A percentile compares a stretch with the other conserved stretches of the same genome.
Evolutionary conservation across 192 early-diverging fungal species (phyloP).

Genomic region (Gryganskiella cystojenkinii): DNA sequence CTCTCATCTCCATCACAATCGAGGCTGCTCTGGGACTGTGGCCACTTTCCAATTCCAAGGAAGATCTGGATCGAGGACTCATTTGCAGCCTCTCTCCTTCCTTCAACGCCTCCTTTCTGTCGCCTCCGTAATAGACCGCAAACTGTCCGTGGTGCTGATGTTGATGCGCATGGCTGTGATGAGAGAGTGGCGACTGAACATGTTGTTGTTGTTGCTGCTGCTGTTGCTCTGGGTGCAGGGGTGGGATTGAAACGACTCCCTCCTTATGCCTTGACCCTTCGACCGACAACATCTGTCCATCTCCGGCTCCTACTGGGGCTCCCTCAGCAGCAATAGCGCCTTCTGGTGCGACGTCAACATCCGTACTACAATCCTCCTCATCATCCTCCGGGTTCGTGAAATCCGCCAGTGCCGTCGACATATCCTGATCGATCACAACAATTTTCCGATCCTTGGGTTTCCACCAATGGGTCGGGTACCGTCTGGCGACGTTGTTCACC

Average conservation of each 20-base stretch:
- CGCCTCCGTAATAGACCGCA: slow-evolving; percentile 43
- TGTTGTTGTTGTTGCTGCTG: neutral
- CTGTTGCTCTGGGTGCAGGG: too few species aligned
- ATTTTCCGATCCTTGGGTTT: slow-evolving; percentile 33
- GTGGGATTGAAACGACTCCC: too few species aligned
- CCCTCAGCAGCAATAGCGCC: too few species aligned
- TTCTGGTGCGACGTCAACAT: too few species aligned
- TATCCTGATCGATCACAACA: slow-evolving; percentile 33
- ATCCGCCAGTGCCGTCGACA: slow-evolving; percentile 34
- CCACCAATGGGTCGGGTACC: slow-evolving; percentile 70
- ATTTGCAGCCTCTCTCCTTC: slow-evolving; percentile 20
- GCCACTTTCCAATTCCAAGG: neutral
- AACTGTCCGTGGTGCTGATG: slow-evolving; percentile 13
- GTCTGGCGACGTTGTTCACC: slow-evolving; percentile 63
- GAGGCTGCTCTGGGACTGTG: neutral
- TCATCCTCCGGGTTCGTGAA: slow-evolving; percentile 15
- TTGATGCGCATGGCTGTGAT: neutral
- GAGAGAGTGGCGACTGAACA: neutral
- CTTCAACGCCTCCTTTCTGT: slow-evolving; percentile 13
- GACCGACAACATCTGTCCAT: too few species aligned
- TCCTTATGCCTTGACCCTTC: too few species aligned
- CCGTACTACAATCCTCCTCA: too few species aligned
- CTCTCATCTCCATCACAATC: slow-evolving; percentile 14
- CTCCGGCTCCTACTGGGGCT: too few species aligned
- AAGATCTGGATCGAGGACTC: neutral